phyloP scores from a whole-genome alignment of 306 rosid species.

The Acacia melanoxylon region DNA sequence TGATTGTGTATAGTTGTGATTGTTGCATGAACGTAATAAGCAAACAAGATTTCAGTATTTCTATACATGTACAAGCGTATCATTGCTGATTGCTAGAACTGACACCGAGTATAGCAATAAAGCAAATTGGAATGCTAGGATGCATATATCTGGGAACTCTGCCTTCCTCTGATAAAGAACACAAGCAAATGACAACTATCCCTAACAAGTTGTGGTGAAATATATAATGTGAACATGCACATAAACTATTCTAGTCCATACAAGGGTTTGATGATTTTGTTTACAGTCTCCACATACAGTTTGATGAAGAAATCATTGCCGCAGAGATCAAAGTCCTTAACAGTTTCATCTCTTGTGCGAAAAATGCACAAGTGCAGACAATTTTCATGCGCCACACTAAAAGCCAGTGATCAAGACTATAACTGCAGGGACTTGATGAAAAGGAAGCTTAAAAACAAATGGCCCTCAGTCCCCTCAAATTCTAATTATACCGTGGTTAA shows the following conservation, averaged over 20 bases:
- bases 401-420: background rate
- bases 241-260: background rate
- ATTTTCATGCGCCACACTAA: background rate
- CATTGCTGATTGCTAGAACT: slow-evolving; percentile 16
- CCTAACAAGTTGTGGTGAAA: background rate
- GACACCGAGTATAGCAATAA: background rate
- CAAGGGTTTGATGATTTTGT: background rate
- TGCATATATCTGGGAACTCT: background rate
- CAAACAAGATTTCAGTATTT: background rate
- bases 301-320: background rate
- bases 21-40: background rate
- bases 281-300: background rate
- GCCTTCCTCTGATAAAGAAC: background rate
- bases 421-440: background rate
- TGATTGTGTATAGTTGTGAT: background rate
- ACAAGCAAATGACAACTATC: no score
- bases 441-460: background rate
- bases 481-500: background rate
- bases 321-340: background rate
- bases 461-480: background rate
- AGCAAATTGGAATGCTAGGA: background rate
- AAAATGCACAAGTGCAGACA: background rate
- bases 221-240: background rate
- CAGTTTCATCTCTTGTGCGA: background rate
- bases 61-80: background rate